phyloP scores from a whole-genome alignment of 192 early-diverging fungal genomes.

The Podila epicladia region DNA sequence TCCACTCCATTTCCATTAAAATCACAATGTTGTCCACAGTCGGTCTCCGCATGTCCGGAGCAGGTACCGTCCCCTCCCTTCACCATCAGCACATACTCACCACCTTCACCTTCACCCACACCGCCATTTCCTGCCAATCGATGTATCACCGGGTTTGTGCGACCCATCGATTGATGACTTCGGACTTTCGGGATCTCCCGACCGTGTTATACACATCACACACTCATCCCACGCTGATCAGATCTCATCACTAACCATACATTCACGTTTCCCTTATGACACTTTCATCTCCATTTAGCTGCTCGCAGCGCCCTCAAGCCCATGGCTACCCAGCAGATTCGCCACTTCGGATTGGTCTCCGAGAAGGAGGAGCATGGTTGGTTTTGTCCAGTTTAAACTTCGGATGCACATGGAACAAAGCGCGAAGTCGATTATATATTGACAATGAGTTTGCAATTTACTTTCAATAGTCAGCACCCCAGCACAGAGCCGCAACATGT shows the following conservation, averaged over 20 bases:
- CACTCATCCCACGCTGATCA: no score
- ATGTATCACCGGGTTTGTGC: neutral
- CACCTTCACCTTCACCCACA: neutral
- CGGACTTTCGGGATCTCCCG: conserved; percentile 2
- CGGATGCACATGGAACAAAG: neutral
- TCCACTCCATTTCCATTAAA: conserved; percentile 4
- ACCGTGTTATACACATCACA: neutral
- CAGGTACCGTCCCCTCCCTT: conserved; percentile 17
- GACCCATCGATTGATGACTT: neutral
- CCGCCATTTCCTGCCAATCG: neutral
- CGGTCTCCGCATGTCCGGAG: conserved; percentile 50
- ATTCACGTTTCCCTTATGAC: no score
- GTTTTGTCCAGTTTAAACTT: neutral
- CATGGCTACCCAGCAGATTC: conserved; percentile 45
- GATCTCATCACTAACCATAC: no score
- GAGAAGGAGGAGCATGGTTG: conserved; percentile 51
- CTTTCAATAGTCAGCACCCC: conserved; percentile 16
- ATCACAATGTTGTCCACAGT: conserved; percentile 41
- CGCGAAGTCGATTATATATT: neutral
- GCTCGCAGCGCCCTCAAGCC: conserved; percentile 49
- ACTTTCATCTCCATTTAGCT: conserved; percentile 4
- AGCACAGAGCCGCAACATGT: conserved; percentile 42
- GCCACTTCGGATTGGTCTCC: conserved; percentile 46
- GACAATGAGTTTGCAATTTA: neutral
- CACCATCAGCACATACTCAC: neutral